phyloP scores from a whole-genome alignment of 345 rosid genomes.

The Erysimum cheiranthoides region DNA sequence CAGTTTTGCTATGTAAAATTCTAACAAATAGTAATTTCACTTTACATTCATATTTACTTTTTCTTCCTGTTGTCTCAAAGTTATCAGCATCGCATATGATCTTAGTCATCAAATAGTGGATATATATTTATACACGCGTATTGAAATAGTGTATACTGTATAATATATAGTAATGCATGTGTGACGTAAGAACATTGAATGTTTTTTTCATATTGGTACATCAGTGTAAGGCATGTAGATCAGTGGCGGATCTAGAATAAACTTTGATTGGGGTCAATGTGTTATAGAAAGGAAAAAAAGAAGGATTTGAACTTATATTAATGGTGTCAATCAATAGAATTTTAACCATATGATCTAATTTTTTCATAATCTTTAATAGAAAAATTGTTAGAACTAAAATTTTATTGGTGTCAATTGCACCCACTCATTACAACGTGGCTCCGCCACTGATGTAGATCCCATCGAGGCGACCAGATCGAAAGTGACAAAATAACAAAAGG shows the following conservation, averaged over 20 bases:
- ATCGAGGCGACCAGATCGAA: slow-evolving; percentile 46
- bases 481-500: slow-evolving; percentile 45
- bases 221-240: slow-evolving; percentile 43
- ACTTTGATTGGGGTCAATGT: no score
- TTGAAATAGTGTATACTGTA: slow-evolving; percentile 14
- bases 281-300: no score
- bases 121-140: slow-evolving; percentile 10
- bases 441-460: slow-evolving; percentile 49
- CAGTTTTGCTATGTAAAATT: neutral
- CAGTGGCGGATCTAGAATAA: no score
- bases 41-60: neutral
- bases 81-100: slow-evolving; percentile 27
- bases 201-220: slow-evolving; percentile 33
- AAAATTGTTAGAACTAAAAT: no score
- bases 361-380: no score
- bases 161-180: slow-evolving; percentile 37
- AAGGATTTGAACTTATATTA: no score
- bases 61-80: slow-evolving; percentile 14
- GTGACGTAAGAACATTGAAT: slow-evolving; percentile 43
- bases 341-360: no score
- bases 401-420: no score
- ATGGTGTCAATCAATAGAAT: no score
- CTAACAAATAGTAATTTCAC: neutral
- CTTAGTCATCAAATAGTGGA: slow-evolving; percentile 37
- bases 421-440: no score